Evolutionary conservation across 2,329 filamentous ascomycete genomes (phyloP), one percentile per base, ranked within the genome.

Genomic region (Diaporthe humulicola): DNA sequence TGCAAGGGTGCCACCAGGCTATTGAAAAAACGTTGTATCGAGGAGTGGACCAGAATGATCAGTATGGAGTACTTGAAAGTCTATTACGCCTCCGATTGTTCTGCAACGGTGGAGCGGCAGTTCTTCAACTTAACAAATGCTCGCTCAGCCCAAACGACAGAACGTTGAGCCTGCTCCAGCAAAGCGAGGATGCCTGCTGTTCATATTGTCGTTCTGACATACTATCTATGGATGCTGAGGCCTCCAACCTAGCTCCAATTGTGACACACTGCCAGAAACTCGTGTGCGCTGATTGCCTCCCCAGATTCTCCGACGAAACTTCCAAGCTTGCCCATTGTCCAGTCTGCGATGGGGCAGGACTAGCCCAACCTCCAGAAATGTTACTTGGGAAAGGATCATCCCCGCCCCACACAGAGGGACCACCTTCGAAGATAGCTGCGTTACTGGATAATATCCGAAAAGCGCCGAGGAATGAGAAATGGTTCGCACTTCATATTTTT

Each of bases 21-120:
- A 12, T 45, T 30, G 52, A 40, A 28, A 57, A 30, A 4, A 12
- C 52, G 2, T 56, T 30, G 50, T 48, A 45, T 45, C 25, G 52
- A 36, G 38, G 28, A 15, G 58, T 30, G 40, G 67, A n/a, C 9
- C 52, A 42, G 17, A 42, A 19, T 25, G 52, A 42, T 17, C 9
- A 3, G 3, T 40, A 19, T 45, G 56, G 67, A 38, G 42, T 70
- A 14, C 42, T 70, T 45, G 50, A 70, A 22, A 30, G 50, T 7
- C n/a, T 70, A 25, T 28, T 70, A 17, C 52, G 42, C 15, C 67
- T 70, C 14, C 67, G 67, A 5, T 36, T 70, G 4, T 70, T 70
- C 67, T 70, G 67, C 25, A 70, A 70, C 15, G 38, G 56, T 28
- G 52, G 67, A 17, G 36, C 36, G 10, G 15, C 19, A 48, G 2